A percentile compares a stretch with the other conserved stretches of the same genome.
Evolutionary conservation across 768 basidiomycete species (phyloP).

Genomic region (Dendrothele bispora): DNA sequence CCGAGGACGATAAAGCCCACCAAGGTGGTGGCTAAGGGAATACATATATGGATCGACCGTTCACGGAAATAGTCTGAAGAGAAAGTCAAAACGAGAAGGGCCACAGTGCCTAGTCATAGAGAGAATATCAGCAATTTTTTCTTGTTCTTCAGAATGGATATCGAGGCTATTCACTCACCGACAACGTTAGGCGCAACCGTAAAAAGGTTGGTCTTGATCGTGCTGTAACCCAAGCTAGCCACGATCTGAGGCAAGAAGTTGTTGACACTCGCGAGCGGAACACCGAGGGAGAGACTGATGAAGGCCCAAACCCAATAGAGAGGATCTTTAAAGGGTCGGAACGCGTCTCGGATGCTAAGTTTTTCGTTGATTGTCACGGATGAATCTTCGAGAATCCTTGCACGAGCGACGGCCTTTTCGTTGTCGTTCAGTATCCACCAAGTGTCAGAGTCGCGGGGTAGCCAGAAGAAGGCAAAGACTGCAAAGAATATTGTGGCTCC

Average conservation of each 20-base stretch:
- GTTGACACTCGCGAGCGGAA: slow-evolving; percentile 51
- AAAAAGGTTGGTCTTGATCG: slow-evolving; percentile 51
- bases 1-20: slow-evolving; percentile 47
- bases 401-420: slow-evolving; percentile 41
- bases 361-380: slow-evolving; percentile 42
- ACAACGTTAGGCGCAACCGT: slow-evolving; percentile 55
- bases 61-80: slow-evolving; percentile 54
- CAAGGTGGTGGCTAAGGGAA: slow-evolving; percentile 36
- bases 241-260: slow-evolving; percentile 51
- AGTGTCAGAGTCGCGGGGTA: slow-evolving; percentile 41
- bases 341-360: slow-evolving; percentile 41
- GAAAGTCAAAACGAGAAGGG: slow-evolving; percentile 44
- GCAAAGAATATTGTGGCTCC: slow-evolving; percentile 42
- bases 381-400: slow-evolving; percentile 45
- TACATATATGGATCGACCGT: slow-evolving; percentile 49
- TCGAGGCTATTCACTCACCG: slow-evolving; percentile 16
- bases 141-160: too few relatives aligned
- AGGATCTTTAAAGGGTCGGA: slow-evolving; percentile 42
- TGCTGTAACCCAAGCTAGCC: slow-evolving; percentile 43
- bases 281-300: slow-evolving; percentile 45
- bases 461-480: slow-evolving; percentile 45
- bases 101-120: slow-evolving; percentile 29
- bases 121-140: too few relatives aligned
- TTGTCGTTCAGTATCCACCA: slow-evolving; percentile 37
- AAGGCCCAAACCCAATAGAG: slow-evolving; percentile 51